Percentiles rank a stretch among this genome's conserved stretches.
Conservation (phyloP, 306 rosid genomes). For the Cotoneaster glaucophyllus region DNA sequence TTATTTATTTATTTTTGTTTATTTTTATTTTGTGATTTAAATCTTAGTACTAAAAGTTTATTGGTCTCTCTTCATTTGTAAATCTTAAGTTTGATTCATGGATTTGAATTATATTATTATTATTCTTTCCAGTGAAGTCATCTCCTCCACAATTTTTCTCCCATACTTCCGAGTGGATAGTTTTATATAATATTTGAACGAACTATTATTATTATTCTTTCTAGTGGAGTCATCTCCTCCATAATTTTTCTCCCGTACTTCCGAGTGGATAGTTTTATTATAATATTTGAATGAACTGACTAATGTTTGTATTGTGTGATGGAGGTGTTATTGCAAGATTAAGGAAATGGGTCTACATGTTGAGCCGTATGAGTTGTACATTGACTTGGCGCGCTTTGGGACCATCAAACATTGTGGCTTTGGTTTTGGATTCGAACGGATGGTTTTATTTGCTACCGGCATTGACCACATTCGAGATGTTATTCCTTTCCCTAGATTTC, state of each 20-base stretch:
- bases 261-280: neutral
- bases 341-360: conserved; percentile 59
- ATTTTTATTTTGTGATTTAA: too few relatives aligned
- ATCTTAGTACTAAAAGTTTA: too few relatives aligned
- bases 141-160: neutral
- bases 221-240: neutral
- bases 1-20: too few relatives aligned
- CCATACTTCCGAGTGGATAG: neutral
- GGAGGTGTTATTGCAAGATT: conserved; percentile 41
- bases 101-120: neutral
- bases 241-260: neutral
- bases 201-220: neutral
- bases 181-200: neutral
- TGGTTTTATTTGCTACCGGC: conserved; percentile 93
- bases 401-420: conserved; percentile 81
- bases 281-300: neutral
- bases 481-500: conserved; percentile 93
- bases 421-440: conserved; percentile 89
- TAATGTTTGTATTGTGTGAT: neutral
- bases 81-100: too few relatives aligned
- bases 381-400: conserved; percentile 86
- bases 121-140: neutral
- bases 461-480: conserved; percentile 88
- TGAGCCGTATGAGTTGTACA: conserved; percentile 94
- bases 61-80: too few relatives aligned